Evolutionary conservation across 495 filamentous ascomycete genomes (phyloP).

Genomic region (Hyaloscypha finlandica): DNA sequence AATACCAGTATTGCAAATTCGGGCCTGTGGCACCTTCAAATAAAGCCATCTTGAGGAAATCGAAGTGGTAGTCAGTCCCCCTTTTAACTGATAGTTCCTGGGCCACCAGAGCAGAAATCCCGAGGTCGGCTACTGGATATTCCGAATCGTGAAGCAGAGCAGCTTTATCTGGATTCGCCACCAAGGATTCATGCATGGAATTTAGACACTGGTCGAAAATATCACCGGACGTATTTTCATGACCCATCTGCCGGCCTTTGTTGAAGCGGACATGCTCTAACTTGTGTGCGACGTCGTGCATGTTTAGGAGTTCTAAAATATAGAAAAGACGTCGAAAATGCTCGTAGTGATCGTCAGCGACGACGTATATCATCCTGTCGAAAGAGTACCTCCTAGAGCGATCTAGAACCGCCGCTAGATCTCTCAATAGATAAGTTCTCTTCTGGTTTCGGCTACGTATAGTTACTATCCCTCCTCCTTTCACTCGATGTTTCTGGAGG

Average conservation of each 20-base stretch:
- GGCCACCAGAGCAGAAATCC: conserved; percentile 71
- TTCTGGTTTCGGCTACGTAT: conserved; percentile 71
- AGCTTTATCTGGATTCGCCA: conserved; percentile 4
- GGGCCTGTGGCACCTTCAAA: conserved; percentile 74
- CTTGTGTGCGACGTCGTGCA: conserved; percentile 58
- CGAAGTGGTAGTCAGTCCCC: conserved; percentile 62
- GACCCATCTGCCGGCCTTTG: conserved; percentile 68
- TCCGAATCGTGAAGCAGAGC: not conserved
- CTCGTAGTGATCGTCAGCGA: conserved; percentile 61
- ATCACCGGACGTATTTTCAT: conserved; percentile 31
- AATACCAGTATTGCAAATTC: conserved; percentile 70
- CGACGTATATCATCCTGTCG: conserved; percentile 78
- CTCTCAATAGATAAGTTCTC: conserved; percentile 69
- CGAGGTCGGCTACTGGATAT: conserved; percentile 46
- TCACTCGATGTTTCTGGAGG: conserved; percentile 11
- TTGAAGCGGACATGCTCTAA: conserved; percentile 74
- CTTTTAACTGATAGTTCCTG: conserved; percentile 74
- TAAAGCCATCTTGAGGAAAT: conserved; percentile 66
- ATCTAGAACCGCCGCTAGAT: conserved; percentile 68
- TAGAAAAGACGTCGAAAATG: conserved; percentile 74
- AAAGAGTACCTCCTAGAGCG: conserved; percentile 58
- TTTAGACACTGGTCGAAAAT: conserved; percentile 59
- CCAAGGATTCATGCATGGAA: conserved; percentile 2
- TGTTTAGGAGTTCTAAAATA: conserved; percentile 68
- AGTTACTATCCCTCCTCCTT: not conserved